Percentiles rank a stretch among this genome's conserved stretches.
These are phyloP conservation scores for Mycena galericulata DNA, from an alignment of 768 basidiomycete genomes.

Conservation along the genomic window DNA sequence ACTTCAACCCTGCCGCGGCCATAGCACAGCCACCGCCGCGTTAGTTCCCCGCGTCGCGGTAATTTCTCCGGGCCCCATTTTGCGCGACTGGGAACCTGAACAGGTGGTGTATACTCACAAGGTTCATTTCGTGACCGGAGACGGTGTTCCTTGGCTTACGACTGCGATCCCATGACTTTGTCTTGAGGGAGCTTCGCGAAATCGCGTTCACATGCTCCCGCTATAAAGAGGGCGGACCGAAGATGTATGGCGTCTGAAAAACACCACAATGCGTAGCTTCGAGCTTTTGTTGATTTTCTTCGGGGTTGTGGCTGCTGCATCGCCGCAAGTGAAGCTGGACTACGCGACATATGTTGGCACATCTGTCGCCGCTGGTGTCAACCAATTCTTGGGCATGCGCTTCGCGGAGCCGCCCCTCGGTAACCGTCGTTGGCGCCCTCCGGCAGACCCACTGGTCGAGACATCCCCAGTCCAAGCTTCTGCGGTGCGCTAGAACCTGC, in stretches of 20 bases:
- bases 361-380: conserved; percentile 19
- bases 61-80: too few relatives aligned
- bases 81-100: conserved; percentile 15
- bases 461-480: conserved; percentile 17
- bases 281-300: conserved; percentile 5
- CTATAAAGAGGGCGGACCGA: conserved; percentile 21
- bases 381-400: conserved; percentile 25
- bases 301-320: conserved; percentile 11
- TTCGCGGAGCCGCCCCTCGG: conserved; percentile 26
- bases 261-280: conserved; percentile 18
- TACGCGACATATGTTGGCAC: conserved; percentile 24
- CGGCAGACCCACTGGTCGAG: conserved; percentile 20
- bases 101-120: conserved; percentile 7
- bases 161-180: conserved; percentile 16
- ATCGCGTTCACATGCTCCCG: conserved; percentile 11
- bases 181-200: conserved; percentile 7
- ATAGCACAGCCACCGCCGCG: too few relatives aligned
- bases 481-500: conserved; percentile 16
- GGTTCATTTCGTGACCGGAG: conserved; percentile 11
- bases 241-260: conserved; percentile 5
- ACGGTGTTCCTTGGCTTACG: conserved; percentile 15
- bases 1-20: too few relatives aligned
- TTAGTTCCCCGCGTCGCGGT: too few relatives aligned
- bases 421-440: conserved; percentile 22
- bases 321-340: conserved; percentile 22